Base-by-base conservation (phyloP, 805 yeast genomes). In the Sungouiozyma ichnusensis region DNA sequence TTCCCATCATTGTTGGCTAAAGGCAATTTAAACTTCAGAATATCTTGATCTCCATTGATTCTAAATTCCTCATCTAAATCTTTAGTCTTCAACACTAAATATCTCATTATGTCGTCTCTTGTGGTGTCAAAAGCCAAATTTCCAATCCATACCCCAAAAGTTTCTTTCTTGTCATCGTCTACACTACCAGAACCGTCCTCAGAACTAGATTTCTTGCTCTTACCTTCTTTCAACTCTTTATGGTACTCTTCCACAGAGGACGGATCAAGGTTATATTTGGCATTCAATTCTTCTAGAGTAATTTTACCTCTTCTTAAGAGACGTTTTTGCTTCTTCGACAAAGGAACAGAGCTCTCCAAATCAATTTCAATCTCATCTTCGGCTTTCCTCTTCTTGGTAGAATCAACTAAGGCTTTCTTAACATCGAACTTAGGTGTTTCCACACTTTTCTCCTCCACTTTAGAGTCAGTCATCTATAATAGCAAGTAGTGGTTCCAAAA, bases 121-220 rank as follows among this genome's bases (percentile, higher is more conserved):
- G 79, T 71, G 4, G 96, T 85, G 40, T 85, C 92, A 54, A 81
- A 92, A 0, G 95, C 72, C 48, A 92, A 64, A 59, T 92, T 92
- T 35, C 98, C 98, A 37, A 92, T 75, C 98, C 98, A 92, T 31
- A 87, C 92, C 36, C 94, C 94, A 53, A 65, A 74, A 42, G 72
- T 75, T 4, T 80, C 73, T 40, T 66, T 67, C 36, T 50, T 60
- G n/a, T 53, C 57, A 16, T 54, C 65, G 31, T 55, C 63, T 36
- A 57, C 55, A 33, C 58, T 63, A 41, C 60, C 64, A 20, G 56
- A 64, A 36, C 58, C 57, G 17, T 54, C 62, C 14, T 50, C 50
- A 40, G 39, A 38, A 33, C 48, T 44, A 9, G 52, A 49, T 13
- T 46, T 50, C 29, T 24, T 24, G 29, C 9, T 6, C 11, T 24